These are phyloP conservation scores for Talaromyces islandicus DNA, from an alignment of 2,329 filamentous ascomycete genomes.

Conservation along the genomic window DNA sequence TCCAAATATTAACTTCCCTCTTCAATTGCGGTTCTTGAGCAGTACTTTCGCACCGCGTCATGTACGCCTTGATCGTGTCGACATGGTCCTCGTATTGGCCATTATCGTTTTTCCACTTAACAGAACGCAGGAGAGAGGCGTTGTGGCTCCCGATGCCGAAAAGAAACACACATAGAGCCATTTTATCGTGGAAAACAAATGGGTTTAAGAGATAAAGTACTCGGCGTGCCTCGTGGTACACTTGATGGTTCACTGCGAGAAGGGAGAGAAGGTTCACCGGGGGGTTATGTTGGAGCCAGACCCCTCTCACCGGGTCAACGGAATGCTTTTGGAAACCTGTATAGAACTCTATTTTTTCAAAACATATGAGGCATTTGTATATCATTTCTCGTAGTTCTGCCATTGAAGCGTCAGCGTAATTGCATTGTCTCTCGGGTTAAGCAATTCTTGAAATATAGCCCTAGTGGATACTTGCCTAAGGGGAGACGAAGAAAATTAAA, in stretches of 20 bases:
- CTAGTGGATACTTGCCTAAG: neutral
- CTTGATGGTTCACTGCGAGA: constrained; percentile 1
- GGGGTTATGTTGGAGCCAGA: constrained; percentile 3
- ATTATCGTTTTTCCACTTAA: neutral
- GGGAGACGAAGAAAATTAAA: constrained; percentile 2
- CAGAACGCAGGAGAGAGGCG: neutral
- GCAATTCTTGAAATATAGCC: no score
- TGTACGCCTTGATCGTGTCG: no score
- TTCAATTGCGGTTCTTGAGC: no score
- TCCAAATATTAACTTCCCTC: no score
- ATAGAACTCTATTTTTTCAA: neutral
- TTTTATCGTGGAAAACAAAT: neutral
- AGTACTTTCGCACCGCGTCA: no score
- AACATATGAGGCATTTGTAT: neutral
- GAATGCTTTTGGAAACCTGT: no score
- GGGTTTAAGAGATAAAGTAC: constrained; percentile 4
- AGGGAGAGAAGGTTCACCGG: neutral
- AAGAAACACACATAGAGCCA: neutral
- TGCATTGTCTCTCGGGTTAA: no score
- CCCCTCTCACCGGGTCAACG: neutral
- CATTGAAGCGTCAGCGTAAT: neutral
- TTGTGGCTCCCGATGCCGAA: constrained; percentile 2
- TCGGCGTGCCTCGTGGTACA: constrained; percentile 6
- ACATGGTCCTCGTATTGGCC: no score
- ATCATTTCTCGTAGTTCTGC: neutral